phyloP scores from a whole-genome alignment of 2,329 filamentous ascomycete genomes.

The Venturiaceae sp. region DNA sequence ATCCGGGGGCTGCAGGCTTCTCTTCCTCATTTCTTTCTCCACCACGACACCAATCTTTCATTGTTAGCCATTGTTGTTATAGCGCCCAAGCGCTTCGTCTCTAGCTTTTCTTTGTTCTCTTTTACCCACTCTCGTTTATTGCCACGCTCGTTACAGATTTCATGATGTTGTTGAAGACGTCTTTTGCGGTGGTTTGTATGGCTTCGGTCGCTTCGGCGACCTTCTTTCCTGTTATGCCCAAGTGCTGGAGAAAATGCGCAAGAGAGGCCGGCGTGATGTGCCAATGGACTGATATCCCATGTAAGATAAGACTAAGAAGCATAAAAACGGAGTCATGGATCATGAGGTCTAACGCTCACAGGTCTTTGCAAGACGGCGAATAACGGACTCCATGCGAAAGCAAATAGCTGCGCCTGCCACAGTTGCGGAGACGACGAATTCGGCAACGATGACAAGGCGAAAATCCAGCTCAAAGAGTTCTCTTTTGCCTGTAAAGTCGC shows the following conservation, averaged over 20 bases:
- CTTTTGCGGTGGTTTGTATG: neutral
- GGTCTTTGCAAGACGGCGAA: conserved; percentile 6
- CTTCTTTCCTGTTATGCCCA: neutral
- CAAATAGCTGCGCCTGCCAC: conserved; percentile 1
- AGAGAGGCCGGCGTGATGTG: conserved; percentile 3
- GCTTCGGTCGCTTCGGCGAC: neutral
- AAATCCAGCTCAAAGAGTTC: neutral
- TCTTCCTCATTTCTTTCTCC: neutral
- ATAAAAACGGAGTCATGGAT: too few relatives aligned
- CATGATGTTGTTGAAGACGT: conserved; percentile 1
- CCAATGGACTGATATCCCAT: conserved; percentile 1
- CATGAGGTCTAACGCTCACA: neutral
- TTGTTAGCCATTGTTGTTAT: neutral
- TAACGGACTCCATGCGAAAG: neutral
- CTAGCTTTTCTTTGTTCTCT: neutral
- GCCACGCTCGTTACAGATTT: neutral
- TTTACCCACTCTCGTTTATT: neutral
- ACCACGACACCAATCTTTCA: neutral
- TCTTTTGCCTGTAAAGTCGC: neutral
- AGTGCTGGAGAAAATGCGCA: conserved; percentile 6
- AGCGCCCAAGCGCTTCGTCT: neutral
- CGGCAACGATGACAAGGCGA: neutral
- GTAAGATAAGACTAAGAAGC: neutral
- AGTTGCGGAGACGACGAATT: neutral
- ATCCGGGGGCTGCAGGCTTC: neutral